Percentiles rank a stretch among this genome's conserved stretches.
These are phyloP conservation scores for Pythium phragmitis DNA, from an alignment of 352 stramenopile genomes.

Conservation along the genomic window DNA sequence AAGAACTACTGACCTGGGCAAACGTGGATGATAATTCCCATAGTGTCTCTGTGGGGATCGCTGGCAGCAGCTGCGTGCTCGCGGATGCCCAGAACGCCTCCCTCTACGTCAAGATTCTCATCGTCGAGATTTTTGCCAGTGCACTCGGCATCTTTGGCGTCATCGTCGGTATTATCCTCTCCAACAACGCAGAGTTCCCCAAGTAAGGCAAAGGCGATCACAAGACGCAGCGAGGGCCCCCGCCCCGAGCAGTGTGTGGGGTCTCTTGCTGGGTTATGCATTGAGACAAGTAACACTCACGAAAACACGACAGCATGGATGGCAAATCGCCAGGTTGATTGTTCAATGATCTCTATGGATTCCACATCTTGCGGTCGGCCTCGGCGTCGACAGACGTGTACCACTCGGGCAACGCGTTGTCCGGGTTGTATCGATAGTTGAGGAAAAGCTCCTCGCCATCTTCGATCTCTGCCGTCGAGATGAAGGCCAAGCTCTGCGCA, in stretches of 20 bases:
- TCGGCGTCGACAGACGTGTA: constrained; percentile 82
- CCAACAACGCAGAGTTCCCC: constrained; percentile 95
- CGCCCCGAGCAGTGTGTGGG: too few relatives aligned
- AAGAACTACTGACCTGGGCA: too few relatives aligned
- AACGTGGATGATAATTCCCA: too few relatives aligned
- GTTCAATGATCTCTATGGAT: constrained; percentile 16
- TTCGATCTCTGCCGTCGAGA: constrained; percentile 75
- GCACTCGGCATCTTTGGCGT: constrained; percentile 99
- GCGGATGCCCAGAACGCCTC: constrained; percentile 97
- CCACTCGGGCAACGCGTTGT: constrained; percentile 69
- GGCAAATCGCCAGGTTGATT: neutral
- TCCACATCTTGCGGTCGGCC: constrained; percentile 83
- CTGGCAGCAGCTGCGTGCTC: constrained; percentile 96
- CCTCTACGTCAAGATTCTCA: constrained; percentile 99
- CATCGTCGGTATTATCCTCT: constrained; percentile 98
- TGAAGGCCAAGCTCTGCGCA: constrained; percentile 65
- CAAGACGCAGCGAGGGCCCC: neutral
- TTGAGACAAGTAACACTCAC: neutral
- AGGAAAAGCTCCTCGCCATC: constrained; percentile 82
- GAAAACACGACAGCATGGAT: neutral
- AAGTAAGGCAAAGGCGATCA: constrained; percentile 44
- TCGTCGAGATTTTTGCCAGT: constrained; percentile 99
- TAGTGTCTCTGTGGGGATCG: constrained; percentile 97
- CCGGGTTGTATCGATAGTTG: constrained; percentile 88
- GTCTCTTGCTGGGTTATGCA: constrained; percentile 2